These are phyloP conservation scores for Echeveria elegans DNA, from an alignment of 164 flowering plant genomes.

Conservation along the genomic window DNA sequence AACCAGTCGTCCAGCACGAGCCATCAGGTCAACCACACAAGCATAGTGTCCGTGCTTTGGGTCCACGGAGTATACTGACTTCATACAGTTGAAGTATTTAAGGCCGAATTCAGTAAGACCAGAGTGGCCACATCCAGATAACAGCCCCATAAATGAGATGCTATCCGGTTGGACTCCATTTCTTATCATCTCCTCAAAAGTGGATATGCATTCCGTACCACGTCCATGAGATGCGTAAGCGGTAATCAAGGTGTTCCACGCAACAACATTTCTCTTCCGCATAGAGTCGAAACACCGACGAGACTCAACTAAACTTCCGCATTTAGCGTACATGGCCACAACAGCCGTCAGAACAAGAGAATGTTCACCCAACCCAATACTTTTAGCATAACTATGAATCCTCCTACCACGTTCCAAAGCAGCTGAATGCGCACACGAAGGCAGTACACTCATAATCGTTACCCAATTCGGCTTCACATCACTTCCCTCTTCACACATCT, in stretches of 20 bases:
- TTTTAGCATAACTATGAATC: slow-evolving; percentile 35
- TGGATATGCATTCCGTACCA: slow-evolving; percentile 27
- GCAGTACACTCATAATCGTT: slow-evolving; percentile 48
- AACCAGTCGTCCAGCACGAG: slow-evolving; percentile 38
- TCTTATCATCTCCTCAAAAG: slow-evolving; percentile 39
- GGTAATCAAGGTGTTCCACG: slow-evolving; percentile 50
- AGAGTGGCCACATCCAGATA: slow-evolving; percentile 52
- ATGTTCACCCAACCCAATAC: slow-evolving; percentile 34
- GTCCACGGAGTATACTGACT: slow-evolving; percentile 20
- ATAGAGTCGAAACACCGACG: slow-evolving; percentile 26
- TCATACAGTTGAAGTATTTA: slow-evolving; percentile 34
- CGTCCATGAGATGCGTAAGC: slow-evolving; percentile 54
- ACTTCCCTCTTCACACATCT: slow-evolving; percentile 25
- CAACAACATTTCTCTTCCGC: slow-evolving; percentile 24
- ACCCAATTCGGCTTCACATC: slow-evolving; percentile 53
- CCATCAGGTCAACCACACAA: slow-evolving; percentile 44
- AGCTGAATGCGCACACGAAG: slow-evolving; percentile 44
- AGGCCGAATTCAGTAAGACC: slow-evolving; percentile 45
- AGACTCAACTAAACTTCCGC: slow-evolving; percentile 39
- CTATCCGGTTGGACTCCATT: slow-evolving; percentile 39
- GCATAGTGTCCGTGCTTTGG: slow-evolving; percentile 44
- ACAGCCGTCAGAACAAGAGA: slow-evolving; percentile 37
- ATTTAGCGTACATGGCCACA: slow-evolving; percentile 49
- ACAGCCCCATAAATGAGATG: slow-evolving; percentile 38
- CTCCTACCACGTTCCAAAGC: slow-evolving; percentile 39